A percentile compares a stretch with the other conserved stretches of the same genome.
phyloP scores from a whole-genome alignment of 257 asterid species.

The Knoxia roxburghii region DNA sequence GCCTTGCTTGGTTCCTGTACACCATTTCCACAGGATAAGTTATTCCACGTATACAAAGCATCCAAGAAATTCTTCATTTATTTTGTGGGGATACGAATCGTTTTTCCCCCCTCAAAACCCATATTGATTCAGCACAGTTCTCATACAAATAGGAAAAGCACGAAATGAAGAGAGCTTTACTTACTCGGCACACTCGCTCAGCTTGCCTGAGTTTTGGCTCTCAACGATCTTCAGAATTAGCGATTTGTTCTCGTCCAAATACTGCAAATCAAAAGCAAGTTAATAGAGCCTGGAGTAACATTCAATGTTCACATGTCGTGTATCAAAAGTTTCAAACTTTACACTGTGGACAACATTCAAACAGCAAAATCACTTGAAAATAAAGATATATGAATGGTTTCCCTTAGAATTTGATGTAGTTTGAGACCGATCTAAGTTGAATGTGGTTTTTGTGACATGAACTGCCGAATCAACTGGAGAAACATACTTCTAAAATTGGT shows the following conservation, averaged over 20 bases:
- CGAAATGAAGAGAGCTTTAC: too few species aligned
- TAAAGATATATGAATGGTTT: too few species aligned
- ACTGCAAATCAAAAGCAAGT: constrained; percentile 35
- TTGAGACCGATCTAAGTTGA: too few species aligned
- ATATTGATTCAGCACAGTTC: too few species aligned
- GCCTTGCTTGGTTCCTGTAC: constrained; percentile 77
- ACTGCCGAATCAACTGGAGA: not conserved
- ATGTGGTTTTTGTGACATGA: not conserved
- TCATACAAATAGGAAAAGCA: too few species aligned
- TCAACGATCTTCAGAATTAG: constrained; percentile 93
- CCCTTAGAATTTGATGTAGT: too few species aligned
- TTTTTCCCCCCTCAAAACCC: too few species aligned
- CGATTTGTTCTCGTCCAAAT: constrained; percentile 94
- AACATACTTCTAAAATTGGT: not conserved
- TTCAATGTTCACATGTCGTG: too few species aligned
- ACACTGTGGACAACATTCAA: too few species aligned
- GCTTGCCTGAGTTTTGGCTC: constrained; percentile 93
- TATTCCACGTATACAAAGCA: not conserved
- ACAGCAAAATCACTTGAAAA: too few species aligned
- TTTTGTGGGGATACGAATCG: too few species aligned
- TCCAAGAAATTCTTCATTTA: not conserved
- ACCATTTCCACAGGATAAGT: constrained; percentile 3
- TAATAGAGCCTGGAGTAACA: not conserved
- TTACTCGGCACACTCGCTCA: constrained; percentile 95
- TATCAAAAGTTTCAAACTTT: too few species aligned